phyloP scores from a whole-genome alignment of 1,284 basidiomycete genomes.

The Schizophyllum commune region DNA sequence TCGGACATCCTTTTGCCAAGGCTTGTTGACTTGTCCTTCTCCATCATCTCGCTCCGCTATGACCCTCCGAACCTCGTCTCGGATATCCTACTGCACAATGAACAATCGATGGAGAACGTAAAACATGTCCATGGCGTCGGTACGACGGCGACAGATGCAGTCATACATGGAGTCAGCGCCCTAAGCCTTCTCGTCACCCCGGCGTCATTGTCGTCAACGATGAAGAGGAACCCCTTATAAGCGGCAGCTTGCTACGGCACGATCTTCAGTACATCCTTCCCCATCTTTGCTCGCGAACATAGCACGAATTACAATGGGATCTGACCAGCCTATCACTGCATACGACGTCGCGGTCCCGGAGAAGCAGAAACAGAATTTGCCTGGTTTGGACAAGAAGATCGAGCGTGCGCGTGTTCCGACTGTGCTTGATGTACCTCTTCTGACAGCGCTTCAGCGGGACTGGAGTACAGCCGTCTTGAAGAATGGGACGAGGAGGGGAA shows the following conservation, averaged over 20 bases:
- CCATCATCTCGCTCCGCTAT: not conserved
- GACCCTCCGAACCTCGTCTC: not conserved
- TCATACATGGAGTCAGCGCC: not conserved
- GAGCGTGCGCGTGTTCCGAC: not conserved
- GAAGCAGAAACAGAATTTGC: slow-evolving; percentile 34
- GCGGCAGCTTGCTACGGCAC: not conserved
- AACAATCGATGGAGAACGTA: no score
- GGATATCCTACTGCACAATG: not conserved
- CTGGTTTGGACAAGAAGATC: slow-evolving; percentile 40
- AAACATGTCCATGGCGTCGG: not conserved
- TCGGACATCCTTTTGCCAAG: not conserved
- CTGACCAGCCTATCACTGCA: not conserved
- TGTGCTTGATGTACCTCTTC: no score
- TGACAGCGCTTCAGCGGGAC: slow-evolving; percentile 20
- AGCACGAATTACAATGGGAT: not conserved
- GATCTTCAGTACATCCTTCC: not conserved
- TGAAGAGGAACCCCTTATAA: not conserved
- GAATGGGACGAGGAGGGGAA: slow-evolving; percentile 52
- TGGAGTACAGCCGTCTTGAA: slow-evolving; percentile 51
- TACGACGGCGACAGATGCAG: not conserved
- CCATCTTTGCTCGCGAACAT: not conserved
- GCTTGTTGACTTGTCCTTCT: not conserved
- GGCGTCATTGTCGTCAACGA: not conserved
- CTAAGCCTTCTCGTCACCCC: not conserved
- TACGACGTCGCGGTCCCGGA: not conserved